Evolutionary conservation across 2,329 filamentous ascomycete genomes (phyloP), one percentile per base, ranked within the genome.

Genomic region (Alternaria sp.): DNA sequence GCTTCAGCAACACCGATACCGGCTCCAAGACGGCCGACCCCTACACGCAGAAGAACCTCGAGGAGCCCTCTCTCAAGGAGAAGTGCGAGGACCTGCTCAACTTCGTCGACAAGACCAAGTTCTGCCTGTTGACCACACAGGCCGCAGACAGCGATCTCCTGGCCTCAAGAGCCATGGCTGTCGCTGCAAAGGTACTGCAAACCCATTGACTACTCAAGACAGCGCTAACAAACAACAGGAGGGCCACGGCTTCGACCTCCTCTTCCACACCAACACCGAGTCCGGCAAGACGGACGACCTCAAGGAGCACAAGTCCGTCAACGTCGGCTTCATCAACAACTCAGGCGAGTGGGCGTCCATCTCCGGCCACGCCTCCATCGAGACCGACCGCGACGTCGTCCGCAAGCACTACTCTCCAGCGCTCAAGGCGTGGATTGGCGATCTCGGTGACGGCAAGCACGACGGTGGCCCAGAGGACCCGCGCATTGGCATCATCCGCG

Each of bases 261-360:
- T 97, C 79, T 97, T 97, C 86, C 91, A 96, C 84, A 93, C 93
- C 76, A 97, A 97, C 84, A 93, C 92, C 66, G 91, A 95, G 78
- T 93, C 92, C 10, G 89, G 92, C 82, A 97, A 97, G 85, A 93
- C 92, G 6, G 87, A 93, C 79, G 93, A 97, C 75, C 86, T 97
- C 45, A 84, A 87, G 60, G 83, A 84, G 60, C 90, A 96, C 79
- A 83, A 90, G 0, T 87, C 92, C 70, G 86, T 93, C 83, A 96
- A 97, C 83, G 86, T 97, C 68, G 88, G 90, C 51, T 97, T 97
- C 84, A 85, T 95, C 70, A 91, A 91, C 78, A 80, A 81, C 68
- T 87, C 88, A 3, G 92, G 93, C 70, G 90, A 95, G 79, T 97
- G 93, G 93, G 93, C 93, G 1, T 96, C 92, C 3, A 84, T 97